Conservation (phyloP, 2,329 filamentous ascomycete genomes). For the Arthrobotrys sphaeroides region DNA sequence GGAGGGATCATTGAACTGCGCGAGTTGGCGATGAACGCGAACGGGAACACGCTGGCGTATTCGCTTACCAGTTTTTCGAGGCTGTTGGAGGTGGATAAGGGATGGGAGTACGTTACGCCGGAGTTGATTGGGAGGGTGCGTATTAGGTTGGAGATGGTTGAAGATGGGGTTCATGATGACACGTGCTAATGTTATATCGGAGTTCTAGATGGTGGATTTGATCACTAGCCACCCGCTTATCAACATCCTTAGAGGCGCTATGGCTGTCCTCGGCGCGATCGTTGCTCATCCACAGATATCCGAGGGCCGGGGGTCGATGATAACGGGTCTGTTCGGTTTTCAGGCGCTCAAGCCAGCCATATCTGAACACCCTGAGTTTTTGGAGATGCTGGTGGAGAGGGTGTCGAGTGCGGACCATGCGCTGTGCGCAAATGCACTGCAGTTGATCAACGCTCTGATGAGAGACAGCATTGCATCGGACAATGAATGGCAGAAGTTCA, state of each 20-base stretch:
- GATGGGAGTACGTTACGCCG: constrained; percentile 77
- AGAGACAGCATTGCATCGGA: constrained; percentile 86
- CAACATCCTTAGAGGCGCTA: constrained; percentile 94
- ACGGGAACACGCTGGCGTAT: constrained; percentile 94
- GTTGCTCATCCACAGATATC: constrained; percentile 81
- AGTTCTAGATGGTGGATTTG: constrained; percentile 77
- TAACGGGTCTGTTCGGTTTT: constrained; percentile 79
- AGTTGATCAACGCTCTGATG: constrained; percentile 94
- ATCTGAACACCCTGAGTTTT: constrained; percentile 89
- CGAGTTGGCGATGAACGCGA: constrained; percentile 82
- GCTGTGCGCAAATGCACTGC: constrained; percentile 91
- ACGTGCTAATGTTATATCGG: constrained; percentile 58
- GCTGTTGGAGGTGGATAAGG: constrained; percentile 94
- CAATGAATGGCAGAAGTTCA: constrained; percentile 93
- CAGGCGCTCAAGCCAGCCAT: constrained; percentile 90
- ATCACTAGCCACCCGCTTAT: constrained; percentile 95
- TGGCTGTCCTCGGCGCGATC: constrained; percentile 93
- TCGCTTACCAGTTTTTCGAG: constrained; percentile 87
- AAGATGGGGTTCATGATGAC: constrained; percentile 30
- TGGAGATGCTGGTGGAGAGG: constrained; percentile 90
- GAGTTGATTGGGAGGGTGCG: constrained; percentile 70
- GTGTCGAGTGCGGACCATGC: constrained; percentile 94
- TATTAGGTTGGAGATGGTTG: constrained; percentile 34
- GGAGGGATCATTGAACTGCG: constrained; percentile 84
- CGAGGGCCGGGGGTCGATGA: constrained; percentile 63